A percentile compares a stretch with the other conserved stretches of the same genome.
Evolutionary conservation across 257 asterid species (phyloP).

Genomic region (Capsicum pubescens): DNA sequence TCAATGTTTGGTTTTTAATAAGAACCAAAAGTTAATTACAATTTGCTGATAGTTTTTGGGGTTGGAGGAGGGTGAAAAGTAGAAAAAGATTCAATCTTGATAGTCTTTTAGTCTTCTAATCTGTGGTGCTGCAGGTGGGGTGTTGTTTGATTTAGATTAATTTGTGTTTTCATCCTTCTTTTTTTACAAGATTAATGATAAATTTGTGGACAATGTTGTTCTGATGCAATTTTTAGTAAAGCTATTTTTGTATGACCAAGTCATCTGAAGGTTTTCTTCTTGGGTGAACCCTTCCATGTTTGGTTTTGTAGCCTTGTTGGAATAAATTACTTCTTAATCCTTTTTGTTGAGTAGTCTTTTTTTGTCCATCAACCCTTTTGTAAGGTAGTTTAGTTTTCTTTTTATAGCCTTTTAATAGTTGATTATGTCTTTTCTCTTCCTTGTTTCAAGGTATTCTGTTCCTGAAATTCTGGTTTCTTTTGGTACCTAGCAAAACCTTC

Average conservation of each 20-base stretch:
- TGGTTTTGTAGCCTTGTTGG: neutral
- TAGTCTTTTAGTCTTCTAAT: neutral
- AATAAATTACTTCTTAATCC: neutral
- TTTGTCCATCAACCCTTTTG: neutral
- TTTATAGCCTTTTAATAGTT: slow-evolving; percentile 27
- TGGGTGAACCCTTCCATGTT: neutral
- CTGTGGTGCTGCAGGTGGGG: slow-evolving; percentile 7
- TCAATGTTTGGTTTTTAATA: neutral
- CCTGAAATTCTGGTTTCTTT: slow-evolving; percentile 33
- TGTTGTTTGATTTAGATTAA: neutral
- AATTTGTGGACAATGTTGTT: neutral
- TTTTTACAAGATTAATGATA: slow-evolving; percentile 7
- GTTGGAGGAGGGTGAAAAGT: neutral
- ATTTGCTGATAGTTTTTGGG: neutral
- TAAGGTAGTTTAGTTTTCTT: neutral
- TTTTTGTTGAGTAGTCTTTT: neutral
- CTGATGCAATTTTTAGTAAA: neutral
- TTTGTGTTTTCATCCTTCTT: neutral
- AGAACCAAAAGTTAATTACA: neutral
- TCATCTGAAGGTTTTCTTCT: neutral
- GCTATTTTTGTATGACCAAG: neutral
- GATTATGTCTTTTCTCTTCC: slow-evolving; percentile 39
- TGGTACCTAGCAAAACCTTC: slow-evolving; percentile 35
- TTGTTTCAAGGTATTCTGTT: slow-evolving; percentile 45
- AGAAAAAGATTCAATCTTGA: slow-evolving; percentile 24